A percentile compares a stretch with the other conserved stretches of the same genome.
These are phyloP conservation scores for Candida lessepsii DNA, from an alignment of 805 yeast species.

Conservation along the genomic window DNA sequence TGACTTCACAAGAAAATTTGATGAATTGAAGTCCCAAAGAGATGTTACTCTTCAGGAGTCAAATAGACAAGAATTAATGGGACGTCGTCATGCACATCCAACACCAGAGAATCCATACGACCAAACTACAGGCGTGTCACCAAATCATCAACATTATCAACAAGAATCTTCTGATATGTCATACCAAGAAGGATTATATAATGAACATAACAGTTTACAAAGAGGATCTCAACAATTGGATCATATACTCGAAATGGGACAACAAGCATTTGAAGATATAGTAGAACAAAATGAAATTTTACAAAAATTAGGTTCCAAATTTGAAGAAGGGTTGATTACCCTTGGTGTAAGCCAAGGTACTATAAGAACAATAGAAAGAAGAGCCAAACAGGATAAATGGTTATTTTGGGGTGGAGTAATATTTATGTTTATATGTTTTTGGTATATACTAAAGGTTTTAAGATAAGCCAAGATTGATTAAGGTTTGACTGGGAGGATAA, in stretches of 20 bases:
- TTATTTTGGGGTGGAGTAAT: constrained; percentile 76
- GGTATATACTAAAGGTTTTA: constrained; percentile 62
- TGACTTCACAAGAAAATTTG: constrained; percentile 51
- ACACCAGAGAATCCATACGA: constrained; percentile 52
- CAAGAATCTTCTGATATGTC: constrained; percentile 28
- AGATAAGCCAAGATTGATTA: constrained; percentile 12
- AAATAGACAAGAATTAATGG: constrained; percentile 54
- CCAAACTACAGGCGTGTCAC: constrained; percentile 12
- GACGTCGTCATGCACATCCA: constrained; percentile 38
- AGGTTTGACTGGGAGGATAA: no score
- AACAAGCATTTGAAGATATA: constrained; percentile 78
- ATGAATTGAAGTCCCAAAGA: constrained; percentile 52
- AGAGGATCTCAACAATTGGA: constrained; percentile 82
- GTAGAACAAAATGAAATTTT: constrained; percentile 80
- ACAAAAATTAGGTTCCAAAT: constrained; percentile 55
- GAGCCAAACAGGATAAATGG: constrained; percentile 84
- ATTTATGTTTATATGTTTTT: constrained; percentile 63
- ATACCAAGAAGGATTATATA: constrained; percentile 62
- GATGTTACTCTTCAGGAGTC: constrained; percentile 50
- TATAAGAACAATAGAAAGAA: constrained; percentile 70
- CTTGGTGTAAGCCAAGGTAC: constrained; percentile 87
- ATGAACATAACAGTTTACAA: constrained; percentile 62
- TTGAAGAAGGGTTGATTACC: constrained; percentile 70
- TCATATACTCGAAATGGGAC: constrained; percentile 87
- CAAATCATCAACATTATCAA: constrained; percentile 22